Evolutionary conservation across 306 rosid species (phyloP).

Genomic region (Castanea crenata): DNA sequence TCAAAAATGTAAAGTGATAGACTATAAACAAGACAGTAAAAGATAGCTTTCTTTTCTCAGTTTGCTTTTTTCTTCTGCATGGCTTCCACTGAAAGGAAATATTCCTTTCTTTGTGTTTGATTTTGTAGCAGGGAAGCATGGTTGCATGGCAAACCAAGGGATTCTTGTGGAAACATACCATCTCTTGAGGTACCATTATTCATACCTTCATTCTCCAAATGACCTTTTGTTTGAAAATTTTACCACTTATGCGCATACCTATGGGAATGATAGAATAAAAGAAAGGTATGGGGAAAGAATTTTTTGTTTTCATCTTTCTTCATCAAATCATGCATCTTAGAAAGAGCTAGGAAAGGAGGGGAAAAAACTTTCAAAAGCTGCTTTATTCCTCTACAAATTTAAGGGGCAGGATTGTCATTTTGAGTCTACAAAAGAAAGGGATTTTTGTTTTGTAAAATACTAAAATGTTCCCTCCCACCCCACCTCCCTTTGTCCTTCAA

Average conservation of each 20-base stretch:
- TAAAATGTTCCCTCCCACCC: not conserved
- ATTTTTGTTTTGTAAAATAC: slow-evolving; percentile 25
- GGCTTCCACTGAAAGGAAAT: slow-evolving; percentile 52
- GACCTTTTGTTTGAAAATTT: slow-evolving; percentile 20
- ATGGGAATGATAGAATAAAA: slow-evolving; percentile 36
- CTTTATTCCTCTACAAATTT: slow-evolving; percentile 48
- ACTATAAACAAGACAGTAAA: slow-evolving; percentile 47
- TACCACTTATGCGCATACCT: slow-evolving; percentile 18
- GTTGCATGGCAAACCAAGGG: slow-evolving; percentile 77
- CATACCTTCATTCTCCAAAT: slow-evolving; percentile 14
- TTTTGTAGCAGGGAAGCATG: slow-evolving; percentile 82
- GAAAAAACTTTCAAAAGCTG: slow-evolving; percentile 50
- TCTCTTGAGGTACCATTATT: slow-evolving; percentile 60
- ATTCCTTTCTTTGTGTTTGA: slow-evolving; percentile 44
- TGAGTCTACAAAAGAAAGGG: slow-evolving; percentile 28
- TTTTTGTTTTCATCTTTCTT: slow-evolving; percentile 58
- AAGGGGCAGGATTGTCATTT: slow-evolving; percentile 51
- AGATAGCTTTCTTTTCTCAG: slow-evolving; percentile 51
- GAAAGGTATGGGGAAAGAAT: slow-evolving; percentile 40
- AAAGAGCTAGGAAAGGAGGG: slow-evolving; percentile 36
- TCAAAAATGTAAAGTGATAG: slow-evolving; percentile 32
- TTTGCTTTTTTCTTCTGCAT: slow-evolving; percentile 39
- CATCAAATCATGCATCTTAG: slow-evolving; percentile 51
- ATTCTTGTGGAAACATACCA: slow-evolving; percentile 52
- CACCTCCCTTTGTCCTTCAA: not conserved